phyloP scores from a whole-genome alignment of 2,329 filamentous ascomycete species.

The Passalora sequoiae region DNA sequence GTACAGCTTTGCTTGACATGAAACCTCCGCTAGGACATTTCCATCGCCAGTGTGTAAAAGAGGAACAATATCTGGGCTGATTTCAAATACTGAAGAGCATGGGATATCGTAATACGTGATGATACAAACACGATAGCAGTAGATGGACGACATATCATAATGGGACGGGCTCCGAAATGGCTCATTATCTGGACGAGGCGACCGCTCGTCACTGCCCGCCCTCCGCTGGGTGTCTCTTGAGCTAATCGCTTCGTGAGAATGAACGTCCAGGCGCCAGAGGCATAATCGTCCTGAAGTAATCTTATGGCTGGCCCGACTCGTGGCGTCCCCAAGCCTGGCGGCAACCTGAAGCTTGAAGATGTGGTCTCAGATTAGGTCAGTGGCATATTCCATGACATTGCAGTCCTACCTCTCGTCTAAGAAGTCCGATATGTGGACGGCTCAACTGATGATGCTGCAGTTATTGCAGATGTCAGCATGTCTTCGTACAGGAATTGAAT shows the following conservation, averaged over 20 bases:
- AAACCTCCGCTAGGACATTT: not conserved
- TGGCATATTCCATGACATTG: slow-evolving; percentile 60
- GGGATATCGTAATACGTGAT: not conserved
- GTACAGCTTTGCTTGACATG: not conserved
- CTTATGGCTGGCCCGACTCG: slow-evolving; percentile 62
- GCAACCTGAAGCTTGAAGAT: slow-evolving; percentile 60
- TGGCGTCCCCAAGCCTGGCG: slow-evolving; percentile 54
- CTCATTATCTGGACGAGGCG: too few relatives aligned
- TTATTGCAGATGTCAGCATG: slow-evolving; percentile 56
- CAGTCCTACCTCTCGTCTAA: slow-evolving; percentile 63
- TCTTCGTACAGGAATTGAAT: slow-evolving; percentile 52
- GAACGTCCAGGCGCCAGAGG: too few relatives aligned
- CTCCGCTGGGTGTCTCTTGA: slow-evolving; percentile 53
- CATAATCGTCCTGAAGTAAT: too few relatives aligned
- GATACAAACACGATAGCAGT: too few relatives aligned
- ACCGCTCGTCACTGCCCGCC: slow-evolving; percentile 60
- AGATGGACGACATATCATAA: too few relatives aligned
- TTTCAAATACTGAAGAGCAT: not conserved
- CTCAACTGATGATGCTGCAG: slow-evolving; percentile 54
- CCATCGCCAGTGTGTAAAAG: slow-evolving; percentile 1
- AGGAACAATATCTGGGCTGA: not conserved
- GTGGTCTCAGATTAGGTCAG: too few relatives aligned
- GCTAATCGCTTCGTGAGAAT: slow-evolving; percentile 61
- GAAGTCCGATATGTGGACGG: slow-evolving; percentile 67
- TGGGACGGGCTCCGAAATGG: too few relatives aligned